Percentiles rank a stretch among this genome's conserved stretches.
These are phyloP conservation scores for Pyricularia pennisetigena DNA, from an alignment of 2,329 filamentous ascomycete genomes.

Conservation along the genomic window DNA sequence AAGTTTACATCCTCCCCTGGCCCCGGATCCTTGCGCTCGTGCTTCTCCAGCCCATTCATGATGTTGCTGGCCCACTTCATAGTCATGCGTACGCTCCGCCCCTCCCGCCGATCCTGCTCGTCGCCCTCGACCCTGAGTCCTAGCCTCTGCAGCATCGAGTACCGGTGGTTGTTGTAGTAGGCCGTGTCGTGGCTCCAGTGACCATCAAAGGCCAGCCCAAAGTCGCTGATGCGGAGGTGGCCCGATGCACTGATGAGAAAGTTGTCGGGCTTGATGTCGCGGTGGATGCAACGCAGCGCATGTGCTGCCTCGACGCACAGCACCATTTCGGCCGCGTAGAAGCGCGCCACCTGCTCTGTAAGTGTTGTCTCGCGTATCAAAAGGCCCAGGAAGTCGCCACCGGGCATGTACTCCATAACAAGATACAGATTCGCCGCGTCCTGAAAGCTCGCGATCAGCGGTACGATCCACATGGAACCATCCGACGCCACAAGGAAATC, in stretches of 20 bases:
- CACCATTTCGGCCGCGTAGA: conserved; percentile 94
- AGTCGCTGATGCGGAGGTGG: conserved; percentile 92
- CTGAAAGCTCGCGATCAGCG: conserved; percentile 81
- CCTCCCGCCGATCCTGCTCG: conserved; percentile 52
- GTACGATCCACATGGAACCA: conserved; percentile 81
- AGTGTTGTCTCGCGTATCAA: conserved; percentile 79
- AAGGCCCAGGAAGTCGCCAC: conserved; percentile 84
- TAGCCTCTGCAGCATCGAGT: conserved; percentile 67
- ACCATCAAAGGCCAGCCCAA: conserved; percentile 89
- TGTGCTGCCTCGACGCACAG: conserved; percentile 90
- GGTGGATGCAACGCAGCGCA: conserved; percentile 80
- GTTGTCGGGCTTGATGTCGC: conserved; percentile 95
- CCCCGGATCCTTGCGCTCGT: conserved; percentile 21
- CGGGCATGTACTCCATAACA: conserved; percentile 97
- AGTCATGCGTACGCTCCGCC: conserved; percentile 23
- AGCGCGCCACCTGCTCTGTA: conserved; percentile 67
- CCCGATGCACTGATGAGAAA: conserved; percentile 84
- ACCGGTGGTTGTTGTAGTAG: conserved; percentile 78
- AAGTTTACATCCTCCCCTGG: not conserved
- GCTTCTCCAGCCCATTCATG: conserved; percentile 25
- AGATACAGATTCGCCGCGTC: conserved; percentile 78
- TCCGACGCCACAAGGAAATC: conserved; percentile 87
- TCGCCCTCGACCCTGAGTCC: conserved; percentile 68
- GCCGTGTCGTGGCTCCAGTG: conserved; percentile 87
- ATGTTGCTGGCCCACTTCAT: conserved; percentile 30